Conservation (phyloP, 2,329 filamentous ascomycete genomes). For the Arthrobotrys sinensis region DNA sequence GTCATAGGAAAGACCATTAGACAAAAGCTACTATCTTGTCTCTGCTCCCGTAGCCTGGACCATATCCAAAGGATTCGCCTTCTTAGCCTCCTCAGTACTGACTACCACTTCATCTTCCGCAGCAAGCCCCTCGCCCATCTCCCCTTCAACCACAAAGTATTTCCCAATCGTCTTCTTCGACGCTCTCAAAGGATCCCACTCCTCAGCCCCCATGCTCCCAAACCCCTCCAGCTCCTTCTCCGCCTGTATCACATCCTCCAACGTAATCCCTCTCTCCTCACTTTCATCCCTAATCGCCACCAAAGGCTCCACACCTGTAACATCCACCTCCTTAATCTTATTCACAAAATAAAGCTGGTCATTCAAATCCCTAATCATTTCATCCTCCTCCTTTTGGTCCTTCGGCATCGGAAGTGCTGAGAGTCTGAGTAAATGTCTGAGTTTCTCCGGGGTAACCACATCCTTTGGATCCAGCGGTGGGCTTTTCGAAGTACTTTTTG, state of each 20-base stretch:
- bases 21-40: background rate
- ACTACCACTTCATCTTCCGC: constrained; percentile 43
- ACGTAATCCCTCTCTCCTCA: constrained; percentile 74
- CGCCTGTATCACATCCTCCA: constrained; percentile 73
- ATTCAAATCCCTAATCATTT: constrained; percentile 81
- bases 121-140: constrained; percentile 49
- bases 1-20: background rate
- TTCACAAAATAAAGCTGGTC: constrained; percentile 93
- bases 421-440: constrained; percentile 88
- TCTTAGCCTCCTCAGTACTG: constrained; percentile 39
- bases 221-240: constrained; percentile 73
- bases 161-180: constrained; percentile 65
- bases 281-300: constrained; percentile 87
- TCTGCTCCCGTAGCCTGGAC: constrained; percentile 2
- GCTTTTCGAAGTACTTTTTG: constrained; percentile 63
- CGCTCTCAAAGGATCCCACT: constrained; percentile 76
- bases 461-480: constrained; percentile 65
- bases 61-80: constrained; percentile 18
- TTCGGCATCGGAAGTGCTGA: constrained; percentile 85
- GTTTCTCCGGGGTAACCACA: constrained; percentile 76
- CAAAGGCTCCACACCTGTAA: constrained; percentile 79
- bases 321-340: constrained; percentile 85
- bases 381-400: constrained; percentile 75
- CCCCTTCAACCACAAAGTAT: constrained; percentile 66
- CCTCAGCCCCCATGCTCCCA: constrained; percentile 70